phyloP scores from a whole-genome alignment of 116 monocot genomes.

The Papilionanthe hybrid region DNA sequence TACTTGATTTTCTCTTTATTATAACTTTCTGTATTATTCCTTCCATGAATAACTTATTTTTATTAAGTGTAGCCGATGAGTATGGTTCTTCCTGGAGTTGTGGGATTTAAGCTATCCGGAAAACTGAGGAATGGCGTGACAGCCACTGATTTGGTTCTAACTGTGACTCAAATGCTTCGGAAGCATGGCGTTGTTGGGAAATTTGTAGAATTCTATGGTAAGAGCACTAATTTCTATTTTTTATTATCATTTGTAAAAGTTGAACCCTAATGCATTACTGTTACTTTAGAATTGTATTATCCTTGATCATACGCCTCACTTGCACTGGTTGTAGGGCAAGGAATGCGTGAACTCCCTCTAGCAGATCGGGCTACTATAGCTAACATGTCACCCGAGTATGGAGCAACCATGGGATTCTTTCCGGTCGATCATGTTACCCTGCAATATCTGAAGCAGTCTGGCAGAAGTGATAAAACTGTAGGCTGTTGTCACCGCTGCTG shows the following conservation, averaged over 20 bases:
- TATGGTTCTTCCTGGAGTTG: conserved; percentile 89
- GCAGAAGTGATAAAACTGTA: conserved; percentile 83
- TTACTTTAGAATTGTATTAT: not conserved
- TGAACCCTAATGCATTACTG: not conserved
- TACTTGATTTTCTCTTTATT: not conserved
- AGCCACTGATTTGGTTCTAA: conserved; percentile 83
- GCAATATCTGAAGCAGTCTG: conserved; percentile 72
- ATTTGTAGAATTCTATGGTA: conserved; percentile 91
- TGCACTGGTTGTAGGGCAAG: conserved; percentile 43
- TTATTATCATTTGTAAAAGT: not conserved
- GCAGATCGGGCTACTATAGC: conserved; percentile 91
- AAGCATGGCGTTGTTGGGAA: conserved; percentile 90
- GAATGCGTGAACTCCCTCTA: conserved; percentile 65
- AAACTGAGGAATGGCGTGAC: conserved; percentile 75
- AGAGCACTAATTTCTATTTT: conserved; percentile 1
- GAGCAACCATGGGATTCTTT: conserved; percentile 96
- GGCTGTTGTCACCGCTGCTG: conserved; percentile 8
- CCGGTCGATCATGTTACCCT: conserved; percentile 83
- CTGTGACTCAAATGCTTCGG: conserved; percentile 78
- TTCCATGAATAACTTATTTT: not conserved
- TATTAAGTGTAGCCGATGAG: conserved; percentile 74
- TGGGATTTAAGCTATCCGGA: conserved; percentile 79
- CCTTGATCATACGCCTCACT: not conserved
- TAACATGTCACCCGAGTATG: conserved; percentile 94
- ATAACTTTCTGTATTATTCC: conserved; percentile 1